Percentiles rank a stretch among this genome's conserved stretches.
Conservation (phyloP, 2,329 filamentous ascomycete species). For the Catunica adiposa region DNA sequence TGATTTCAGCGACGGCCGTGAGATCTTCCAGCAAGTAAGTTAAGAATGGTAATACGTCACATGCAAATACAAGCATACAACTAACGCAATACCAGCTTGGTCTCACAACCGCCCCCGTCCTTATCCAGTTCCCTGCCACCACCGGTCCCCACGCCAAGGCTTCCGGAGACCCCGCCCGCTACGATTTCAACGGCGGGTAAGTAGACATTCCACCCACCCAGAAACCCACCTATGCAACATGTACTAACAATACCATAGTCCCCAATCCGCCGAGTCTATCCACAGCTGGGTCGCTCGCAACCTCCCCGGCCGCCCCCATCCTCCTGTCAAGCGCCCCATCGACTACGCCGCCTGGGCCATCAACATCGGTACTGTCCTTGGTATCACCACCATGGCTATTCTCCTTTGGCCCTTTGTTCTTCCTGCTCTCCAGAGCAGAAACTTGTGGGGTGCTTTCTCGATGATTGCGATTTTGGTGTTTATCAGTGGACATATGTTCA, state of each 20-base stretch:
- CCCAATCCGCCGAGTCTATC: slow-evolving; percentile 58
- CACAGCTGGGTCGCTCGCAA: slow-evolving; percentile 66
- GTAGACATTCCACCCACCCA: too few species aligned
- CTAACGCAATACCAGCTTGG: slow-evolving; percentile 45
- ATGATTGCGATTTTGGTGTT: slow-evolving; percentile 82
- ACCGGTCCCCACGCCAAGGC: slow-evolving; percentile 59
- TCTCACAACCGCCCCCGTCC: slow-evolving; percentile 83
- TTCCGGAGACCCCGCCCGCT: slow-evolving; percentile 54
- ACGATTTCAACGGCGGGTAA: slow-evolving; percentile 72
- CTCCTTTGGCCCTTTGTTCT: slow-evolving; percentile 64
- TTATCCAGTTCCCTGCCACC: slow-evolving; percentile 71
- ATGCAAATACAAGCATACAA: background rate
- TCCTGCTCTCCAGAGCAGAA: slow-evolving; percentile 74
- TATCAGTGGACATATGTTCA: slow-evolving; percentile 97
- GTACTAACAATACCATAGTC: slow-evolving; percentile 30
- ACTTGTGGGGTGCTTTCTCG: slow-evolving; percentile 82
- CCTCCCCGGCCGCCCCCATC: slow-evolving; percentile 62
- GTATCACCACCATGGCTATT: slow-evolving; percentile 47
- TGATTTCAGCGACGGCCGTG: slow-evolving; percentile 73
- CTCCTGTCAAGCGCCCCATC: slow-evolving; percentile 63
- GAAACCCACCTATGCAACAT: background rate
- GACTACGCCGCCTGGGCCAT: slow-evolving; percentile 68
- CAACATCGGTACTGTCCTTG: slow-evolving; percentile 51
- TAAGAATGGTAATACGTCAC: background rate
- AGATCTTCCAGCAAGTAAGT: slow-evolving; percentile 69